A percentile compares a stretch with the other conserved stretches of the same genome.
phyloP scores from a whole-genome alignment of 2,329 filamentous ascomycete genomes.

The Hymenoscyphus albidus region DNA sequence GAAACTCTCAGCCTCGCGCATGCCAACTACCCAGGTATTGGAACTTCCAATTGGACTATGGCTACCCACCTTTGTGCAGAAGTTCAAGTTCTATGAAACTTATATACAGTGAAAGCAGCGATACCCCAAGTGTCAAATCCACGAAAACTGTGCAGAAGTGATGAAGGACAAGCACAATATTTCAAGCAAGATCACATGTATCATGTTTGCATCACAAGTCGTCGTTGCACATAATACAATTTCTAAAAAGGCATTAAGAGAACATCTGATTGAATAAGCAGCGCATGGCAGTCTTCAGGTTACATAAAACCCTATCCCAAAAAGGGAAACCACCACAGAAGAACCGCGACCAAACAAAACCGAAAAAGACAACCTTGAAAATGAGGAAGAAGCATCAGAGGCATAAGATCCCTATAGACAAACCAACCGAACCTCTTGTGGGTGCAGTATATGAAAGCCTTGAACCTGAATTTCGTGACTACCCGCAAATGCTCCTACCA shows the following conservation, averaged over 20 bases:
- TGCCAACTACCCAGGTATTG: too few species aligned
- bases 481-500: conserved; percentile 25
- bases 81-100: too few species aligned
- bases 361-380: conserved; percentile 13
- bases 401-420: conserved; percentile 12
- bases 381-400: conserved; percentile 11
- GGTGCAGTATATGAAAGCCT: conserved; percentile 11
- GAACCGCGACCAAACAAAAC: conserved; percentile 7
- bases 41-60: too few species aligned
- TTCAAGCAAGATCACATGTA: background rate
- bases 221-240: conserved; percentile 14
- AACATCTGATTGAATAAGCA: conserved; percentile 15
- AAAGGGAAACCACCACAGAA: conserved; percentile 10
- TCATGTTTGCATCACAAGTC: background rate
- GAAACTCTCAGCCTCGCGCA: conserved; percentile 3
- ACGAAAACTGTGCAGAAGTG: too few species aligned
- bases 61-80: too few species aligned
- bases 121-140: too few species aligned
- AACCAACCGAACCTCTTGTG: conserved; percentile 10
- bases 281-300: conserved; percentile 12
- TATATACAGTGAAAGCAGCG: too few species aligned
- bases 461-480: conserved; percentile 23
- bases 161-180: too few species aligned
- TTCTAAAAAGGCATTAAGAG: conserved; percentile 15
- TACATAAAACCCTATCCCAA: conserved; percentile 12